phyloP scores from a whole-genome alignment of 2,329 filamentous ascomycete genomes.

The Trichoderma endophyticum region DNA sequence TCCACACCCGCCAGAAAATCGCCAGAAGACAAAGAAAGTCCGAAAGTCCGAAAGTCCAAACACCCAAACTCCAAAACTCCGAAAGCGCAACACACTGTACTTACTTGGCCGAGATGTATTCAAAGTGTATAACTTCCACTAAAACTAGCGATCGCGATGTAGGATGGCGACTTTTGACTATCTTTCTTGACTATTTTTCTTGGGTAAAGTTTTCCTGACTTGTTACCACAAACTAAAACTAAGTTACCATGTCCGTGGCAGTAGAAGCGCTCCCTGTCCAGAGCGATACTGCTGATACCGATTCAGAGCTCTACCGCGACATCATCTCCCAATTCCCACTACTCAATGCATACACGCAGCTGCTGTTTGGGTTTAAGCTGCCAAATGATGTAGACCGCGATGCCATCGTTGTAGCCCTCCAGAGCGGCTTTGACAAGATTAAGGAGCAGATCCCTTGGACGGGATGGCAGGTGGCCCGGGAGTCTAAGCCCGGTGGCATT shows the following conservation, averaged over 20 bases:
- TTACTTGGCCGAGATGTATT: not conserved
- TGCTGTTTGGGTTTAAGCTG: not conserved
- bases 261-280: not conserved
- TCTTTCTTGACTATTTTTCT: not conserved
- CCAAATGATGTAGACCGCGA: not conserved
- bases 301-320: not conserved
- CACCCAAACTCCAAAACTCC: not conserved
- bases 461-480: not conserved
- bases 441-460: not conserved
- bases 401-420: not conserved
- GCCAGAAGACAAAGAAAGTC: not conserved
- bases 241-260: not conserved
- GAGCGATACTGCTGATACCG: not conserved
- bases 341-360: not conserved
- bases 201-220: not conserved
- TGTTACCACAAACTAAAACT: not conserved
- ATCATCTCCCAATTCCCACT: not conserved
- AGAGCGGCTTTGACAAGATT: not conserved
- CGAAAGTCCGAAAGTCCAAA: not conserved
- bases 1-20: not conserved
- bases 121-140: not conserved
- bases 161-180: not conserved
- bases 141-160: not conserved
- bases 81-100: not conserved
- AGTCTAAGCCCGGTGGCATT: not conserved